Evolutionary conservation across 2,329 filamentous ascomycete genomes (phyloP), one percentile per base, ranked within the genome.

Genomic region (Diplodia scrobiculata): DNA sequence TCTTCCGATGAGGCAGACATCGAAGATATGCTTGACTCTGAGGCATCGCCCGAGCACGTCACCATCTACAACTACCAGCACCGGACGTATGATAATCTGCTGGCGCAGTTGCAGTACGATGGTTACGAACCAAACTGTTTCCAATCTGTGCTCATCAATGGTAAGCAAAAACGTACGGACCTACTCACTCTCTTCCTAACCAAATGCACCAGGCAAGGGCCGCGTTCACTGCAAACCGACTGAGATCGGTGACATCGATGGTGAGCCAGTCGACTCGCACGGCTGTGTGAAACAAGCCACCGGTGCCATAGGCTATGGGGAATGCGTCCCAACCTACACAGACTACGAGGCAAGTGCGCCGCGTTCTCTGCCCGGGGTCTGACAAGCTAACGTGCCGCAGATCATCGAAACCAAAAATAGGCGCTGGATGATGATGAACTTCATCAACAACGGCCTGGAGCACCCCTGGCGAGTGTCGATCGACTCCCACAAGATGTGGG

Each of bases 361-460:
- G 7, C 5, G 2, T n/a, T 11, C 27, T 9, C 1, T 9, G 1
- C 4, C 6, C 5, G 25, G n/a, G 5, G 14, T 0, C 1, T 6
- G 7, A 0, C 5, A n/a, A 17, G 50, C 14, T 32, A 2, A 52
- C 27, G 2, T 17, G 7, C 7, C 6, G 5, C 5, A 54, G 52
- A 54, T 54, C 52, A 54, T 54, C 29, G 52, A 36, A 14, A 54
- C 52, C 1, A 34, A 54, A 9, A 54, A 21, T 32, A 36, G 52
- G 9, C 52, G 52, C 52, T 54, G 52, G 52, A 38, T 54, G 52
- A 54, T 54, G 52, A 54, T 54, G 52, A 54, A 54, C 52, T 54
- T 54, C 29, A 54, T 54, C 29, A 54, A 54, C 52, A 54, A 36
- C 29, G 52, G 52, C 29, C 52, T 54, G 17, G 52, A 54, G 17